Percentiles rank a stretch among this genome's conserved stretches.
These are phyloP conservation scores for Myriosclerotinia scirpicola DNA, from an alignment of 2,329 filamentous ascomycete genomes.

Conservation along the genomic window DNA sequence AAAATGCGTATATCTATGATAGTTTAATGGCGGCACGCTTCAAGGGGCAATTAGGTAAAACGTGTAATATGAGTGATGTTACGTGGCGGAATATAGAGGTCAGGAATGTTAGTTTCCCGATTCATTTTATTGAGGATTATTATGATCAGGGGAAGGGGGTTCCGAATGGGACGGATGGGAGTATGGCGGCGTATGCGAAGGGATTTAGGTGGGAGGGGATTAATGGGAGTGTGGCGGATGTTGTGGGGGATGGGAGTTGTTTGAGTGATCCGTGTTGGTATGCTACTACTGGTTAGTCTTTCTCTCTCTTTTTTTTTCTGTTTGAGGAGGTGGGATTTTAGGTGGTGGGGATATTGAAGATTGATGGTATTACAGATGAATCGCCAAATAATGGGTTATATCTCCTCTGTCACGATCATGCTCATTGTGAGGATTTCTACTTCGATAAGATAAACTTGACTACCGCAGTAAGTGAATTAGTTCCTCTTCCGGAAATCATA, in stretches of 20 bases:
- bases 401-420: constrained; percentile 11
- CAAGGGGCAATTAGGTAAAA: background rate
- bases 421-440: constrained; percentile 19
- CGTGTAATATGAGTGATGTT: constrained; percentile 9
- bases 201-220: constrained; percentile 3
- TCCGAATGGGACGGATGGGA: background rate
- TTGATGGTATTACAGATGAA: background rate
- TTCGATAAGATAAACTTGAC: constrained; percentile 3
- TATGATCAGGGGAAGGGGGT: constrained; percentile 12
- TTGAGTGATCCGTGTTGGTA: constrained; percentile 9
- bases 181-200: constrained; percentile 6
- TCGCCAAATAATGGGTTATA: constrained; percentile 14
- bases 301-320: background rate
- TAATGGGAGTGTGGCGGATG: background rate
- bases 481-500: fast-evolving
- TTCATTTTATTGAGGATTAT: constrained; percentile 21
- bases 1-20: constrained; percentile 17
- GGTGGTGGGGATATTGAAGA: background rate
- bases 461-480: constrained; percentile 6
- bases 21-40: constrained; percentile 18
- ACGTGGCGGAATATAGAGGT: constrained; percentile 19
- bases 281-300: constrained; percentile 16
- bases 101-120: constrained; percentile 14
- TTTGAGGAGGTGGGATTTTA: background rate
- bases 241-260: constrained; percentile 17